Conservation (phyloP, 345 rosid species). For the Eutrema yunnanense region DNA sequence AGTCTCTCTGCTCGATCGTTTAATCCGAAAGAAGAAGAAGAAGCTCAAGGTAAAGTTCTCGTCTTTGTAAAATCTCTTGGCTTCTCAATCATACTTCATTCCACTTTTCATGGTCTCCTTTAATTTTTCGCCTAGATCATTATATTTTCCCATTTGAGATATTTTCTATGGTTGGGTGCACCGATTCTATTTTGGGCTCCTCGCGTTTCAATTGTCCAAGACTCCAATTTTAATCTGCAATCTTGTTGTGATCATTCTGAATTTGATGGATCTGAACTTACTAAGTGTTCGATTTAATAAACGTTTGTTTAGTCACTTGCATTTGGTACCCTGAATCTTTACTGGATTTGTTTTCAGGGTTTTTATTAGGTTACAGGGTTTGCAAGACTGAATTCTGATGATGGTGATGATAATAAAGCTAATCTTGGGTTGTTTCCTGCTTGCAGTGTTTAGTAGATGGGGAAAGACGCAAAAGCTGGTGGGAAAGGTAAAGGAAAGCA, state of each 20-base stretch:
- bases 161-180: not conserved
- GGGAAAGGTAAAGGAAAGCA: slow-evolving; percentile 93
- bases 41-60: slow-evolving; percentile 18
- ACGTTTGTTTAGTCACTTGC: not conserved
- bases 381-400: not conserved
- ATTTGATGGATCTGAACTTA: slow-evolving; percentile 5
- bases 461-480: slow-evolving; percentile 60
- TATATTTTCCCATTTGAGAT: not conserved
- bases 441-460: slow-evolving; percentile 35
- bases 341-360: not conserved
- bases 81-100: not conserved
- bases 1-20: not conserved
- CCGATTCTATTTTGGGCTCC: not conserved
- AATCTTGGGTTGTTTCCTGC: not conserved
- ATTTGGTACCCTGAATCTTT: not conserved
- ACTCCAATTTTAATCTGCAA: not conserved
- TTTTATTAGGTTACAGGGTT: not conserved
- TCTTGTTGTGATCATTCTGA: not conserved
- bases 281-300: not conserved
- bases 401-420: not conserved
- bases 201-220: not conserved
- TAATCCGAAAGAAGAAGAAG: slow-evolving; percentile 11
- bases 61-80: not conserved
- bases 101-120: not conserved
- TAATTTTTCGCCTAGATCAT: not conserved